A percentile compares a stretch with the other conserved stretches of the same genome.
Evolutionary conservation across 345 rosid genomes (phyloP).

Genomic region (Ailanthus altissimus): DNA sequence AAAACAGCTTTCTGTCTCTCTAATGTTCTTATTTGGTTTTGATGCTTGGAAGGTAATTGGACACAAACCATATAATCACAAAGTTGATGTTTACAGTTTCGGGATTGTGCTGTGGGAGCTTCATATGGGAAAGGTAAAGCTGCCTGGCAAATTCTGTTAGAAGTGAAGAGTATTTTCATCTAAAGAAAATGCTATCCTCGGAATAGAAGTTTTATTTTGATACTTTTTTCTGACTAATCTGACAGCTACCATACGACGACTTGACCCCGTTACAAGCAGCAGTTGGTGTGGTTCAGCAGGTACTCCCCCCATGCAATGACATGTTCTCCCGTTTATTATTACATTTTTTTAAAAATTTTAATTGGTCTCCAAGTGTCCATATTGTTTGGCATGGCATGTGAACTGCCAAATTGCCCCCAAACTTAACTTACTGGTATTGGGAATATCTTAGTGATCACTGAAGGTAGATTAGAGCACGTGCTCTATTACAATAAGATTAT

Average conservation of each 20-base stretch:
- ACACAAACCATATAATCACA: conserved; percentile 61
- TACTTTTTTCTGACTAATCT: conserved; percentile 15
- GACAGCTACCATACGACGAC: conserved; percentile 61
- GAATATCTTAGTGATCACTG: background rate
- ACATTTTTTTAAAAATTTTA: background rate
- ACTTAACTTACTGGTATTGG: too few species aligned
- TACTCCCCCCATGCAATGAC: conserved; percentile 20
- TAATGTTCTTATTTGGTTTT: conserved; percentile 29
- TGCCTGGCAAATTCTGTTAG: background rate
- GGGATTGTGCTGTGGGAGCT: conserved; percentile 69
- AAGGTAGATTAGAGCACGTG: background rate
- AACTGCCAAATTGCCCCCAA: too few species aligned
- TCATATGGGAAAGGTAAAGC: conserved; percentile 61
- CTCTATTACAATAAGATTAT: background rate
- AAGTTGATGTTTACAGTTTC: conserved; percentile 69
- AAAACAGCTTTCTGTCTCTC: conserved; percentile 8
- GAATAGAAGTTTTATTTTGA: background rate
- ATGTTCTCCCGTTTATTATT: background rate
- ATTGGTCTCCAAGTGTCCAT: background rate
- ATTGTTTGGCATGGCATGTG: too few species aligned
- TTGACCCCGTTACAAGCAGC: conserved; percentile 69
- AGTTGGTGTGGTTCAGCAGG: conserved; percentile 69
- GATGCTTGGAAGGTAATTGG: conserved; percentile 57
- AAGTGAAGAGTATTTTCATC: background rate
- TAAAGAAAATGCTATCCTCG: background rate